Evolutionary conservation across 208 protist species (phyloP).

Genomic region (Herpetomonas tarakana): DNA sequence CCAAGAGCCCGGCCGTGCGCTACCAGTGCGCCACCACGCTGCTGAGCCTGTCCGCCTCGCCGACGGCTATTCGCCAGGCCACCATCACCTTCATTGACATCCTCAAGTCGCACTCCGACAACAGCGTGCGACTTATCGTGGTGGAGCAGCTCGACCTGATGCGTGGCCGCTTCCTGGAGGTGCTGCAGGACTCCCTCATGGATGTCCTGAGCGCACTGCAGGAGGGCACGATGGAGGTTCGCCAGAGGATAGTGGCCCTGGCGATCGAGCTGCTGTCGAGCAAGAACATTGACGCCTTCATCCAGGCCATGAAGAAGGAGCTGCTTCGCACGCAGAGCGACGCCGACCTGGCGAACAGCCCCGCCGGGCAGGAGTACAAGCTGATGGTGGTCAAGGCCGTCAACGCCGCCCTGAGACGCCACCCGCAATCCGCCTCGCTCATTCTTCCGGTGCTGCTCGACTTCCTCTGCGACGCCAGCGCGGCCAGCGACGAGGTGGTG

Average conservation of each 20-base stretch:
- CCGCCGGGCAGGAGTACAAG: slow-evolving; percentile 69
- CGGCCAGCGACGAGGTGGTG: slow-evolving; percentile 88
- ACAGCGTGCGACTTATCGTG: slow-evolving; percentile 98
- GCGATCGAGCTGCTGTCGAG: slow-evolving; percentile 90
- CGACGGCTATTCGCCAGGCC: slow-evolving; percentile 94
- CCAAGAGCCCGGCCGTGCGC: slow-evolving; percentile 90
- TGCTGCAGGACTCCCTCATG: slow-evolving; percentile 94
- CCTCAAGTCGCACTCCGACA: slow-evolving; percentile 93
- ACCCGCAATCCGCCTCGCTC: slow-evolving; percentile 71
- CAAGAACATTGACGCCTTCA: slow-evolving; percentile 93
- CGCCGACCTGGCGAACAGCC: slow-evolving; percentile 24
- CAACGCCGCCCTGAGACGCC: slow-evolving; percentile 88
- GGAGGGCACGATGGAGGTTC: slow-evolving; percentile 92
- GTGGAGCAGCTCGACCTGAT: slow-evolving; percentile 95
- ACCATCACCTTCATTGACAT: slow-evolving; percentile 93
- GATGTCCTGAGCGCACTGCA: slow-evolving; percentile 94
- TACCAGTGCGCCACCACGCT: slow-evolving; percentile 96
- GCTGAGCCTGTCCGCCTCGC: slow-evolving; percentile 93
- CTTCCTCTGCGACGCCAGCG: slow-evolving; percentile 86
- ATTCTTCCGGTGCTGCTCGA: slow-evolving; percentile 94
- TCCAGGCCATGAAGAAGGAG: slow-evolving; percentile 96
- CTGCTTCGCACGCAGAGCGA: slow-evolving; percentile 53
- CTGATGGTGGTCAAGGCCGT: slow-evolving; percentile 75
- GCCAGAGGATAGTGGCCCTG: slow-evolving; percentile 92
- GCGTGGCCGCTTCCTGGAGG: slow-evolving; percentile 57